Evolutionary conservation across 2,329 filamentous ascomycete species (phyloP).

Genomic region (Nemania sp.): DNA sequence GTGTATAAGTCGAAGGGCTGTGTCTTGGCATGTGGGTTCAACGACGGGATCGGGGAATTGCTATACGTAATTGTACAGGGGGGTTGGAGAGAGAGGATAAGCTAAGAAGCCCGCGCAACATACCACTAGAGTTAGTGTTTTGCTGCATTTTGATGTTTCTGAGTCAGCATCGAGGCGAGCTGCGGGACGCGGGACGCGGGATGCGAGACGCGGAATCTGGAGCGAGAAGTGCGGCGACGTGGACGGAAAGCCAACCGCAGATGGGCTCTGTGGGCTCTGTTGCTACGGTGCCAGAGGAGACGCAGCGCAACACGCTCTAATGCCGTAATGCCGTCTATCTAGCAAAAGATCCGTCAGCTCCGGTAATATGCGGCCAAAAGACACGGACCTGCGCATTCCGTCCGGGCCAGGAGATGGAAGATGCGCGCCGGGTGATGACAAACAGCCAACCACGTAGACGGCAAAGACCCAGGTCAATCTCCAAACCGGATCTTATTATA

Average conservation of each 20-base stretch:
- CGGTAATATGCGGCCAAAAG: constrained; percentile 15
- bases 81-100: constrained; percentile 20
- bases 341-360: constrained; percentile 19
- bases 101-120: constrained; percentile 30
- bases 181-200: neutral
- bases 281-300: constrained; percentile 8
- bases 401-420: constrained; percentile 10
- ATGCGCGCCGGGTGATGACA: constrained; percentile 13
- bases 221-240: neutral
- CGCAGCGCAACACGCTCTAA: neutral
- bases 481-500: constrained; percentile 11
- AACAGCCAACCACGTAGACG: constrained; percentile 13
- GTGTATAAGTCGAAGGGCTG: constrained; percentile 15
- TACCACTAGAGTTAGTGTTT: constrained; percentile 36
- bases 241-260: constrained; percentile 2
- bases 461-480: constrained; percentile 8
- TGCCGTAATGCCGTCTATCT: constrained; percentile 3
- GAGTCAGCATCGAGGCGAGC: constrained; percentile 37
- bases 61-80: constrained; percentile 27
- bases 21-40: constrained; percentile 22
- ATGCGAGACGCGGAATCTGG: neutral
- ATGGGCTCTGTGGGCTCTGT: neutral
- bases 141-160: constrained; percentile 37
- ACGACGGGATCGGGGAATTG: constrained; percentile 30
- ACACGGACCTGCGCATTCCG: constrained; percentile 22